Evolutionary conservation across 345 rosid species (phyloP), one percentile per base, ranked within the genome.

Genomic region (Linum usitatissimum): DNA sequence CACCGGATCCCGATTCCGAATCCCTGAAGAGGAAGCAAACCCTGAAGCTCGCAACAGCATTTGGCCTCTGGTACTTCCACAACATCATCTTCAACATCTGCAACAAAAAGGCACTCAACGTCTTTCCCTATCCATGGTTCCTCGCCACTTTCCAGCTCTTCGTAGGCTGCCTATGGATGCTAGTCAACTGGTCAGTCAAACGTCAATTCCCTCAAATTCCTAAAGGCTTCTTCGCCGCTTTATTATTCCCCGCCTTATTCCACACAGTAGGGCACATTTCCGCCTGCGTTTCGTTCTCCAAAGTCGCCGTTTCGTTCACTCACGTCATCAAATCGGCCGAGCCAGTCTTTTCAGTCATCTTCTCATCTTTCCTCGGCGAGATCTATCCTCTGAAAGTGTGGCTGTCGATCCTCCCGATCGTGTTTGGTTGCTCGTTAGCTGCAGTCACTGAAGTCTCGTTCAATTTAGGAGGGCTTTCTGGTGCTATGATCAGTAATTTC

Each of bases 251-350:
- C 9, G 97, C 98, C 18, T 72, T 92, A 70, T 92, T 92, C 67
- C 98, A 92, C 85, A 92, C 96, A 5, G 64, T 92, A 6, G 98
- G 98, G 15, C 98, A 92, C 73, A 92, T 92, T 64, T 92, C 95
- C 51, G 98, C 96, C 36, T 92, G 98, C 68, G 96, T 86, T 54
- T 92, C 98, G 3, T 92, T 92, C 83, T 92, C 98, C 23, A 92
- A 92, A 68, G 98, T 92, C 8, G 98, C 98, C 51, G 93, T 92
- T 62, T 92, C 98, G 18, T 92, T 92, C 84, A 92, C 98, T 30
- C 98, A 89, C 67, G 96, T 92, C 3, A 92, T 92, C 74, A 92
- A 92, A 77, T 92, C 98, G 31, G 84, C 96, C 0, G 98, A 92
- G 74, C 96, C 96, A 12, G 98, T 85, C n/a, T 89, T 92, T 84